phyloP scores from a whole-genome alignment of 169 alveolate species.

The Miamiensis avidus region DNA sequence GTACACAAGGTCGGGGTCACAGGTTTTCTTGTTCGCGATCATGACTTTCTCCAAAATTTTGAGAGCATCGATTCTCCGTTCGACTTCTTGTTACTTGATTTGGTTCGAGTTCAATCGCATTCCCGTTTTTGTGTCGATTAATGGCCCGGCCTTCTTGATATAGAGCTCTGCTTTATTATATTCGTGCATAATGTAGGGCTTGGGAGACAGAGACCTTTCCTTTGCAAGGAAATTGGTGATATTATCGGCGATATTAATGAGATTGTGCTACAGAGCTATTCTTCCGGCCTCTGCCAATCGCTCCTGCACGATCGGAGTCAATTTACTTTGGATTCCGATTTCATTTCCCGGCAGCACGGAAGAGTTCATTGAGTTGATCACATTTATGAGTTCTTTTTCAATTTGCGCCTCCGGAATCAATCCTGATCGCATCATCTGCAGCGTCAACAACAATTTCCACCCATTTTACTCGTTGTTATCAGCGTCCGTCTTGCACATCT shows the following conservation, averaged over 20 bases:
- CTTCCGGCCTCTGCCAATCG: conserved; percentile 86
- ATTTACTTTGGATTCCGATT: conserved; percentile 59
- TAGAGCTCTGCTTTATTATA: conserved; percentile 80
- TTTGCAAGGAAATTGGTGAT: conserved; percentile 63
- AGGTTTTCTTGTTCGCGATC: conserved; percentile 79
- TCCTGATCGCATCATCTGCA: conserved; percentile 82
- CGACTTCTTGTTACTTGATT: conserved; percentile 74
- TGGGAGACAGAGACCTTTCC: conserved; percentile 66
- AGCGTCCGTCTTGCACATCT: conserved; percentile 77
- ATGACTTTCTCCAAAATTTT: conserved; percentile 83
- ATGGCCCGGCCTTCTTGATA: conserved; percentile 61
- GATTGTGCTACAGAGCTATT: conserved; percentile 70
- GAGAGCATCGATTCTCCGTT: conserved; percentile 83
- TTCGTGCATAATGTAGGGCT: conserved; percentile 81
- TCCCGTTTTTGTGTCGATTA: conserved; percentile 78
- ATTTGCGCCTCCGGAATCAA: conserved; percentile 83
- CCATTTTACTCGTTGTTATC: conserved; percentile 65
- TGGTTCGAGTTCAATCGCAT: conserved; percentile 76
- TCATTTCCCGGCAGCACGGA: conserved; percentile 64
- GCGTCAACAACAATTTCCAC: conserved; percentile 65
- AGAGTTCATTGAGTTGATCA: conserved; percentile 76
- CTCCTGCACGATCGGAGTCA: conserved; percentile 62
- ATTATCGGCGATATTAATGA: conserved; percentile 72
- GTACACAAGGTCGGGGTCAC: conserved; percentile 82
- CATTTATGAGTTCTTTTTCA: conserved; percentile 84